Conservation (phyloP, 2,329 filamentous ascomycete genomes). For the Plectosphaerella plurivora region DNA sequence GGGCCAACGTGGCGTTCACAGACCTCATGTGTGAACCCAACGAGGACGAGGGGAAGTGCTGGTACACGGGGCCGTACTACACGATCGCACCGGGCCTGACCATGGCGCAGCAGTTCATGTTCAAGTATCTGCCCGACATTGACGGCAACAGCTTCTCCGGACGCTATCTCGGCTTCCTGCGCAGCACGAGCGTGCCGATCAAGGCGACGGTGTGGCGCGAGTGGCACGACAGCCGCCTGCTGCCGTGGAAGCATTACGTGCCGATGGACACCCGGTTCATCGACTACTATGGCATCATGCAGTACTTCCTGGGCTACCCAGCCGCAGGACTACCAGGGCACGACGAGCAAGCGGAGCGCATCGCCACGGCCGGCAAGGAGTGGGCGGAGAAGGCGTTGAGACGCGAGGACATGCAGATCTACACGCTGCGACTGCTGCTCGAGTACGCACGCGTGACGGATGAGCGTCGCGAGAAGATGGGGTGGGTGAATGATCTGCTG, state of each 20-base stretch:
- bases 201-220: slow-evolving; percentile 76
- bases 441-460: slow-evolving; percentile 57
- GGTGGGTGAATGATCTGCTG: slow-evolving; percentile 49
- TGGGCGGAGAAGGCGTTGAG: slow-evolving; percentile 68
- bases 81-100: slow-evolving; percentile 30
- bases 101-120: slow-evolving; percentile 49
- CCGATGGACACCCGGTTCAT: slow-evolving; percentile 72
- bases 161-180: slow-evolving; percentile 64
- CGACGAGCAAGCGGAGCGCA: slow-evolving; percentile 57
- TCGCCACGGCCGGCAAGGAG: slow-evolving; percentile 59
- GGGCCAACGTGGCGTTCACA: slow-evolving; percentile 48
- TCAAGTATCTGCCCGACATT: slow-evolving; percentile 71
- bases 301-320: slow-evolving; percentile 65
- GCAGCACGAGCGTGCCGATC: slow-evolving; percentile 65
- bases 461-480: slow-evolving; percentile 46
- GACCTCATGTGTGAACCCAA: slow-evolving; percentile 47
- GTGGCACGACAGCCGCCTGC: slow-evolving; percentile 72
- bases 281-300: slow-evolving; percentile 69
- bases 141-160: slow-evolving; percentile 72
- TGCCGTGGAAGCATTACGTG: slow-evolving; percentile 77
- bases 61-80: slow-evolving; percentile 45
- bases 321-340: slow-evolving; percentile 32
- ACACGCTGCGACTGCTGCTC: slow-evolving; percentile 59
- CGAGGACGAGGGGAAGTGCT: slow-evolving; percentile 33
- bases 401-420: slow-evolving; percentile 70